Evolutionary conservation across 352 stramenopile genomes (phyloP), one percentile per base, ranked within the genome.

Genomic region (Hyaloperonospora arabidopsidis): DNA sequence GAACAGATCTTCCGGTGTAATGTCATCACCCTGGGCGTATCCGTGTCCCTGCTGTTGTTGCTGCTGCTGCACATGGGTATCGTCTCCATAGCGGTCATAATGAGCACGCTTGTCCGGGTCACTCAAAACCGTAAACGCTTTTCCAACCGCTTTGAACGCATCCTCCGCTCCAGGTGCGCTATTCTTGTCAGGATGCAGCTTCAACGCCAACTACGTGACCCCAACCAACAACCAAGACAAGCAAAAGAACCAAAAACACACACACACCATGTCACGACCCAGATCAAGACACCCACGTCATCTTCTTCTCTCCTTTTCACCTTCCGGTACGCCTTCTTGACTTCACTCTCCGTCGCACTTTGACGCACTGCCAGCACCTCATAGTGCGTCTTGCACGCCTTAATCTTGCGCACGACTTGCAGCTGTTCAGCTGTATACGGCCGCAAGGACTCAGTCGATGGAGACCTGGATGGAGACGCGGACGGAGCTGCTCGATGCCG

Each of bases 131-230:
- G 84, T 84, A 71, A 98, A 99, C 12, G 96, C 96, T 29, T 97
- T 89, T 52, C 84, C 84, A 2, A 94, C 84, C 1, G 84, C 93
- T 72, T 99, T 99, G 75, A 99, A 98, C 23, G 96, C 96, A 59
- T 98, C 96, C 63, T 98, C 96, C 4, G 96, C 94, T 36, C 95
- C 87, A 0, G 94, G 95, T 0, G 95, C 95, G 12, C 85, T 95
- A 74, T 99, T 99, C 72, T 96, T 96, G 63, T 96, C 87, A 0
- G 87, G 87, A 63, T 96, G 87, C 7, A 95, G 62, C 61, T 94
- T 95, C 7, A 95, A 61, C 17, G 87, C 87, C 38, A 95, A 71
- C 82, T 95, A 67, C n/a, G 61, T 3, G 56, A 55, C 2, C 53
- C 60, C 12, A 45, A 46, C 28, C 15, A 32, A 4, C 25, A n/a